Conservation (phyloP, 2,329 filamentous ascomycete genomes). For the Capronia epimyces region DNA sequence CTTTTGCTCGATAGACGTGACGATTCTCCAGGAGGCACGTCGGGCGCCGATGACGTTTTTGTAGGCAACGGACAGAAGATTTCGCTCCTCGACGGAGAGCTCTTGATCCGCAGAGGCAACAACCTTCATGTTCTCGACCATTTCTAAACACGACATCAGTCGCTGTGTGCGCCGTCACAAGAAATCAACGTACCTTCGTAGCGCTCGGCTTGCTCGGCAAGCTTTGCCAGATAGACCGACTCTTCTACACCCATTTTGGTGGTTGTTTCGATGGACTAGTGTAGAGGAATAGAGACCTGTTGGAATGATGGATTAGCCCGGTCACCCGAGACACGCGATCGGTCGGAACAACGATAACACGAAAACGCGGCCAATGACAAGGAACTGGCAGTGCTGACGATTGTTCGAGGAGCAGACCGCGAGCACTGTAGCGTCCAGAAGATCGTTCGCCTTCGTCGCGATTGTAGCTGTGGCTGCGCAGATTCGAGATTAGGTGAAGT, state of each 20-base stretch:
- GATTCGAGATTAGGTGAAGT: slow-evolving; percentile 8
- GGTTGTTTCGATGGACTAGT: slow-evolving; percentile 4
- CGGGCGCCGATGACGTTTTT: slow-evolving; percentile 98
- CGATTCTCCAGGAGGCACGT: slow-evolving; percentile 96
- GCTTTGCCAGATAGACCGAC: slow-evolving; percentile 98
- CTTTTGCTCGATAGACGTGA: slow-evolving; percentile 98
- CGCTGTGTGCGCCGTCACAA: slow-evolving; percentile 3
- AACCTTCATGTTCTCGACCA: slow-evolving; percentile 99
- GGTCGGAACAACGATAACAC: not conserved
- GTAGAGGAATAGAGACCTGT: slow-evolving; percentile 20
- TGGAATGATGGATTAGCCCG: slow-evolving; percentile 17
- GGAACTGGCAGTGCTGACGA: not conserved
- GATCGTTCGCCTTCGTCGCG: slow-evolving; percentile 8
- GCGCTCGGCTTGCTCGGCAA: slow-evolving; percentile 99
- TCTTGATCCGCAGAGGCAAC: slow-evolving; percentile 83
- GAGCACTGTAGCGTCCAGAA: not conserved
- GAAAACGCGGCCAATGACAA: not conserved
- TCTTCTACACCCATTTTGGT: slow-evolving; percentile 97
- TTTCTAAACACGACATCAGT: slow-evolving; percentile 57
- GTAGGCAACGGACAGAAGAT: slow-evolving; percentile 95
- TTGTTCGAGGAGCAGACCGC: not conserved
- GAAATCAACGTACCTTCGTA: slow-evolving; percentile 76
- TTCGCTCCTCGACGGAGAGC: slow-evolving; percentile 89
- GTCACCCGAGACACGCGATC: slow-evolving; percentile 7
- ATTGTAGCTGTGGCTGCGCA: not conserved